Evolutionary conservation across 2,329 filamentous ascomycete species (phyloP).

Genomic region (Daldinia sp.): DNA sequence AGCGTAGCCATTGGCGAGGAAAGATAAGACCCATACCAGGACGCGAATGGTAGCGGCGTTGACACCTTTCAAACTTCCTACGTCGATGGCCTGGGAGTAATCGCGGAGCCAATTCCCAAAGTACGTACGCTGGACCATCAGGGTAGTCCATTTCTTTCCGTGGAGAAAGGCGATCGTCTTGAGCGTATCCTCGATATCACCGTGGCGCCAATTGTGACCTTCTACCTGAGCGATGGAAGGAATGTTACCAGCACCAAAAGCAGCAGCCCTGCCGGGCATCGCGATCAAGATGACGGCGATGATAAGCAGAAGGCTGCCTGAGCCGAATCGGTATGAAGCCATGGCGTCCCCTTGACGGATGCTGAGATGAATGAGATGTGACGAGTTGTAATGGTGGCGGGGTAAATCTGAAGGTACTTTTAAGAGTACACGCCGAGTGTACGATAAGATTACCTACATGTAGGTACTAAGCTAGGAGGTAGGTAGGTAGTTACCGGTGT

Average conservation of each 20-base stretch:
- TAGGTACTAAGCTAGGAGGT: no score
- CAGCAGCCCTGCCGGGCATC: constrained; percentile 63
- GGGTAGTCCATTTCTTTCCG: constrained; percentile 85
- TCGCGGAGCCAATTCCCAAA: constrained; percentile 90
- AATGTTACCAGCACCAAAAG: constrained; percentile 76
- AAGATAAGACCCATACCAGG: constrained; percentile 82
- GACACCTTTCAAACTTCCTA: constrained; percentile 80
- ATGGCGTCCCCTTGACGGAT: no score
- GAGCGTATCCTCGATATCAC: constrained; percentile 84
- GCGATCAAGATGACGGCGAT: constrained; percentile 63
- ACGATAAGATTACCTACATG: no score
- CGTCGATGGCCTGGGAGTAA: constrained; percentile 85
- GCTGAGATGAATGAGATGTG: no score
- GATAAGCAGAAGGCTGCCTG: constrained; percentile 62
- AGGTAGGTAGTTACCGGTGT: no score
- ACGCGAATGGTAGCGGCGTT: constrained; percentile 81
- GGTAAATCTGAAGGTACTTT: no score
- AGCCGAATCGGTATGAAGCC: constrained; percentile 57
- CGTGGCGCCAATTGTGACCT: constrained; percentile 75
- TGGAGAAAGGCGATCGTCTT: constrained; percentile 79
- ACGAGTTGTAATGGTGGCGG: no score
- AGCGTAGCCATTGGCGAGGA: constrained; percentile 84
- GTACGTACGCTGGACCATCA: constrained; percentile 80
- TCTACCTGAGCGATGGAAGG: constrained; percentile 71
- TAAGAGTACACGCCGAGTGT: no score